A percentile compares a stretch with the other conserved stretches of the same genome.
Evolutionary conservation across 305 asterid species (phyloP).

Genomic region (Fraxinus nigra): DNA sequence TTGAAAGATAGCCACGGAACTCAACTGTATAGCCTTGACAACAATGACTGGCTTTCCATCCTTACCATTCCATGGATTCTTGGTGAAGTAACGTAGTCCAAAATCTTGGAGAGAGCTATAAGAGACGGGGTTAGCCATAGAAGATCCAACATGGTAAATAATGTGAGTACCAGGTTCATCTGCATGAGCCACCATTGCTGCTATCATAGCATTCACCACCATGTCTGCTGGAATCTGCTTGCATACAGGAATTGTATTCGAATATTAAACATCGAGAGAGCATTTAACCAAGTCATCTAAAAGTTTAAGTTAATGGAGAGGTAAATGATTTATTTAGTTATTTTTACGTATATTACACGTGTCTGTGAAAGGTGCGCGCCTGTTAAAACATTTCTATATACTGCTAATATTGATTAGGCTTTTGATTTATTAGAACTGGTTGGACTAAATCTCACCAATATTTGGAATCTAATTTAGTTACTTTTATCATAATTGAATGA

Average conservation of each 20-base stretch:
- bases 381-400: no score
- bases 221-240: conserved; percentile 30
- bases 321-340: not conserved
- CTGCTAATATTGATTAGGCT: no score
- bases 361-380: not conserved
- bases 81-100: conserved; percentile 30
- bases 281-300: not conserved
- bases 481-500: no score
- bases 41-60: conserved; percentile 54
- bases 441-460: no score
- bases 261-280: not conserved
- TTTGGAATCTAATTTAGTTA: no score
- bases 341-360: not conserved
- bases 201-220: conserved; percentile 32
- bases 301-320: not conserved
- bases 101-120: conserved; percentile 20
- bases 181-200: conserved; percentile 24
- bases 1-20: conserved; percentile 42
- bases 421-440: no score
- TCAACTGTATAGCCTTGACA: conserved; percentile 37
- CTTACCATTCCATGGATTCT: conserved; percentile 56
- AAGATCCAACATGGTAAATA: conserved; percentile 46
- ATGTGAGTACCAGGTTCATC: conserved; percentile 16
- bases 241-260: not conserved
- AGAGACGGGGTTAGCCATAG: conserved; percentile 35